Conservation (phyloP, 345 rosid species). For the Camelina neglecta region DNA sequence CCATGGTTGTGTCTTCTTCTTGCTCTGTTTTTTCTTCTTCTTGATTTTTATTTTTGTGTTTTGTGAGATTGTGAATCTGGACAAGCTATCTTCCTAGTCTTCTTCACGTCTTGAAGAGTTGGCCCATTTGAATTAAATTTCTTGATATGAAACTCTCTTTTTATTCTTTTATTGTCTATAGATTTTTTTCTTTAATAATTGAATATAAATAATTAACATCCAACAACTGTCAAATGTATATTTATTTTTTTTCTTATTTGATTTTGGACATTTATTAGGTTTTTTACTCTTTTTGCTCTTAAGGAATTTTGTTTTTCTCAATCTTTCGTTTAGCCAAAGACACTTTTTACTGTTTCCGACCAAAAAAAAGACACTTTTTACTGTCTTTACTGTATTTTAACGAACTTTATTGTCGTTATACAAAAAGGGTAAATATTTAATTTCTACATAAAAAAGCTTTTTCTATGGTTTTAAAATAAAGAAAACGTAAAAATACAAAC, state of each 20-base stretch:
- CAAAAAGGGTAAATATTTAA: too few species aligned
- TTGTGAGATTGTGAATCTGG: slow-evolving; percentile 25
- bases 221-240: slow-evolving; percentile 5
- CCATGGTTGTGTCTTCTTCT: slow-evolving; percentile 39
- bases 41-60: neutral
- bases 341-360: too few species aligned
- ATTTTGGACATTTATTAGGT: neutral
- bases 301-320: too few species aligned
- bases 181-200: slow-evolving; percentile 1
- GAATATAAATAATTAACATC: neutral
- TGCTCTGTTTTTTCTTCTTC: neutral
- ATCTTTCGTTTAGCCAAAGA: too few species aligned
- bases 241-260: neutral
- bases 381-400: too few species aligned
- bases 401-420: too few species aligned
- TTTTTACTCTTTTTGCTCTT: neutral
- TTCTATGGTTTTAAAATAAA: too few species aligned
- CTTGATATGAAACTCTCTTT: neutral
- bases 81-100: slow-evolving; percentile 21
- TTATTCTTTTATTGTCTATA: neutral
- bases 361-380: too few species aligned
- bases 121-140: slow-evolving; percentile 8
- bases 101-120: slow-evolving; percentile 41
- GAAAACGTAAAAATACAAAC: too few species aligned
- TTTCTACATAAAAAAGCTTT: too few species aligned